A percentile compares a stretch with the other conserved stretches of the same genome.
Conservation (phyloP, 768 basidiomycete genomes). For the Roridomyces roridus region DNA sequence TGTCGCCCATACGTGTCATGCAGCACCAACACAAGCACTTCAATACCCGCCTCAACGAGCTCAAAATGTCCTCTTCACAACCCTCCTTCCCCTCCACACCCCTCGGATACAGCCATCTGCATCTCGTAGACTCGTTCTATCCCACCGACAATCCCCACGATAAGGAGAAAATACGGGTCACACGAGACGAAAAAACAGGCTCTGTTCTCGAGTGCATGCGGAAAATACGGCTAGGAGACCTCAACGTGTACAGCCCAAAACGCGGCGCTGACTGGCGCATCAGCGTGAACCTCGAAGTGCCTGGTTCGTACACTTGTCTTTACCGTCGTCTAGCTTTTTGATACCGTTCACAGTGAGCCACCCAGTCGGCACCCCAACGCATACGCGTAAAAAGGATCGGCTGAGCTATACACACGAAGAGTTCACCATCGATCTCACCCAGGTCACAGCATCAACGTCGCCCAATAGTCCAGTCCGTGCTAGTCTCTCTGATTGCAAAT, state of each 20-base stretch:
- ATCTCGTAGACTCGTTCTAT: constrained; percentile 84
- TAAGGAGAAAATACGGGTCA: constrained; percentile 79
- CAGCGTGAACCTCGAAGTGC: constrained; percentile 91
- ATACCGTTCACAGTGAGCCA: constrained; percentile 54
- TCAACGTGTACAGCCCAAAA: constrained; percentile 89
- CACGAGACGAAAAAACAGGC: constrained; percentile 77
- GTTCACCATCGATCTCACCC: constrained; percentile 92
- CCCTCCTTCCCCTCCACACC: constrained; percentile 60
- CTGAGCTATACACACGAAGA: constrained; percentile 94
- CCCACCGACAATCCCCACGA: constrained; percentile 41
- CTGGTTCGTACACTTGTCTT: constrained; percentile 57
- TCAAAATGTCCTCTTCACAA: constrained; percentile 62
- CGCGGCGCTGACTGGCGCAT: constrained; percentile 89
- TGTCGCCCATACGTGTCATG: constrained; percentile 18
- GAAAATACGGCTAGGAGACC: constrained; percentile 84
- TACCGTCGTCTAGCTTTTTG: not conserved
- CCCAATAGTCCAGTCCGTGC: constrained; percentile 56
- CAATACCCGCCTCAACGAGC: constrained; percentile 86
- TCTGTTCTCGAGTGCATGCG: constrained; percentile 69
- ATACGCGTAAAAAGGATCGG: constrained; percentile 83
- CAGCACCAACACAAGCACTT: constrained; percentile 88
- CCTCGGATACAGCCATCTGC: constrained; percentile 78
- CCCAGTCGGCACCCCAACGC: constrained; percentile 65
- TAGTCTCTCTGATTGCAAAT: too few relatives aligned
- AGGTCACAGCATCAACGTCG: constrained; percentile 69